Evolutionary conservation across 2,329 filamentous ascomycete species (phyloP).

Genomic region (Gaeumannomyces sp.): DNA sequence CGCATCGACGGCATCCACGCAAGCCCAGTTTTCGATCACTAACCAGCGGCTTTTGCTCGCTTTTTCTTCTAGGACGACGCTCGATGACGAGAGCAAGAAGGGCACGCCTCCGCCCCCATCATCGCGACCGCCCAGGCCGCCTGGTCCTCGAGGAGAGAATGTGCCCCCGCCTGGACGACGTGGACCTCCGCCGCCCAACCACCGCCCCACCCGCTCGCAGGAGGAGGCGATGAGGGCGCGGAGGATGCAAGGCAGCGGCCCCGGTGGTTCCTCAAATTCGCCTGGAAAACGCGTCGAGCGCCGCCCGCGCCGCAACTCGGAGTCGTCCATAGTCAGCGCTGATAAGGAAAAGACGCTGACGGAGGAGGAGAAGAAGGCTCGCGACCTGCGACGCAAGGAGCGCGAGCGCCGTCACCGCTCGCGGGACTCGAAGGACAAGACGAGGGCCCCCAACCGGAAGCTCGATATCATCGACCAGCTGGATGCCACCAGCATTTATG

Average conservation of each 20-base stretch:
- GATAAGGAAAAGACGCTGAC: conserved; percentile 53
- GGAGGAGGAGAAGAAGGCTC: conserved; percentile 50
- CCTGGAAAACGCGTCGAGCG: conserved; percentile 1
- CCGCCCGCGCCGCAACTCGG: conserved; percentile 69
- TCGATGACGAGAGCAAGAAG: conserved; percentile 56
- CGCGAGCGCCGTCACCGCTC: conserved; percentile 45
- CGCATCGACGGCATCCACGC: not conserved
- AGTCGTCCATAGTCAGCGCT: conserved; percentile 60
- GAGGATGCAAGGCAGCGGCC: conserved; percentile 30
- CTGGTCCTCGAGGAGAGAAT: conserved; percentile 40
- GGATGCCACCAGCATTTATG: conserved; percentile 93
- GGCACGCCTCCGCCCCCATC: conserved; percentile 23
- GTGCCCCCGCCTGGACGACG: conserved; percentile 39
- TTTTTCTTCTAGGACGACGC: conserved; percentile 45
- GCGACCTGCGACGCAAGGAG: conserved; percentile 44
- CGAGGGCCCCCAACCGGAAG: conserved; percentile 41
- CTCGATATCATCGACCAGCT: conserved; percentile 94
- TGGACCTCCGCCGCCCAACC: conserved; percentile 34
- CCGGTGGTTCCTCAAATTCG: not conserved
- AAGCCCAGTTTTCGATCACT: not conserved
- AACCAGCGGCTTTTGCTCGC: not conserved
- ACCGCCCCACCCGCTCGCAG: conserved; percentile 59
- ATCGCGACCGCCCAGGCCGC: conserved; percentile 25
- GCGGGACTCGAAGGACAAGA: conserved; percentile 47
- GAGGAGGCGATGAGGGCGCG: conserved; percentile 56